Percentiles rank a stretch among this genome's conserved stretches.
Conservation (phyloP, 2,329 filamentous ascomycete species). For the Sclerotinia minor region DNA sequence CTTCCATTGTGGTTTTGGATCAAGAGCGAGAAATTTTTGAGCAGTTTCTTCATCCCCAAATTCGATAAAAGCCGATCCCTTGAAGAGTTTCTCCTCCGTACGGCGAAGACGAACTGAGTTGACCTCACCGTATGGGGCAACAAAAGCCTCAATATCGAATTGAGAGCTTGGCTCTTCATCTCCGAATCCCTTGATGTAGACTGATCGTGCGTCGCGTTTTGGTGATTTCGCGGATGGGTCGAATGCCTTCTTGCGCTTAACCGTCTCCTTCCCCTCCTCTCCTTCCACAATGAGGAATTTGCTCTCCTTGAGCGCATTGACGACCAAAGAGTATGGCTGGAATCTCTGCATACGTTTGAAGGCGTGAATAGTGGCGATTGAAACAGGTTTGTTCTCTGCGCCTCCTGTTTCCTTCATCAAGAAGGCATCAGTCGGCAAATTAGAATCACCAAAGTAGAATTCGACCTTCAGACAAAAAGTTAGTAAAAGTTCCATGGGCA, state of each 20-base stretch:
- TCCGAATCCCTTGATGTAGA: conserved; percentile 95
- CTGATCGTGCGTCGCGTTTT: conserved; percentile 68
- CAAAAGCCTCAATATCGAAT: conserved; percentile 92
- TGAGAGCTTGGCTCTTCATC: conserved; percentile 81
- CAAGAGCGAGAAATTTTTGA: conserved; percentile 75
- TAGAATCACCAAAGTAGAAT: conserved; percentile 93
- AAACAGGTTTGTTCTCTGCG: conserved; percentile 76
- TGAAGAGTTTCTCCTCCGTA: conserved; percentile 71
- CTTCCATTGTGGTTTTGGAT: conserved; percentile 83
- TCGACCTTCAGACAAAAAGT: conserved; percentile 63
- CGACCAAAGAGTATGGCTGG: conserved; percentile 80
- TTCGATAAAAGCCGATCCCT: conserved; percentile 95
- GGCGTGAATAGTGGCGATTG: conserved; percentile 72
- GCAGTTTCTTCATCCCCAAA: conserved; percentile 78
- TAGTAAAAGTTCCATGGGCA: conserved; percentile 15
- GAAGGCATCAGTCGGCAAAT: conserved; percentile 85
- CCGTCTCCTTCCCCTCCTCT: conserved; percentile 66
- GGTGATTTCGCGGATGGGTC: conserved; percentile 52
- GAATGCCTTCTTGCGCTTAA: conserved; percentile 76
- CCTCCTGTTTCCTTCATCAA: conserved; percentile 78
- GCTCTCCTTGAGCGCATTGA: conserved; percentile 80
- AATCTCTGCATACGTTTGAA: conserved; percentile 98
- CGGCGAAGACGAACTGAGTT: conserved; percentile 87
- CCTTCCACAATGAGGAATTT: conserved; percentile 71
- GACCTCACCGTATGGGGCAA: conserved; percentile 74